phyloP scores from a whole-genome alignment of 2,329 filamentous ascomycete genomes.

The Fonsecaea multimorphosa region DNA sequence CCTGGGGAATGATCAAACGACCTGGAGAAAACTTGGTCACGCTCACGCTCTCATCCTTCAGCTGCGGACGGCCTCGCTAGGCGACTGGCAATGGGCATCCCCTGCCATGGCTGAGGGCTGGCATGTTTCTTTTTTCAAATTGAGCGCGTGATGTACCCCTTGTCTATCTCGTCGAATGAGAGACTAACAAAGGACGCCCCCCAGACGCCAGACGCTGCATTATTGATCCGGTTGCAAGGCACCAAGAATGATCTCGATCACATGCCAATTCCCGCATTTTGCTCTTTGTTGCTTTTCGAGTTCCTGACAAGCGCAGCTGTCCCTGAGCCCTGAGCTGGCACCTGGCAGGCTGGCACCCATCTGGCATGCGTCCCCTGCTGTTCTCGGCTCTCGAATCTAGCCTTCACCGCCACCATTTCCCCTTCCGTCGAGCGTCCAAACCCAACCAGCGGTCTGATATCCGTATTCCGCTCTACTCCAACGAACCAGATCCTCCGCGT shows the following conservation, averaged over 20 bases:
- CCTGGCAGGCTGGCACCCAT: no score
- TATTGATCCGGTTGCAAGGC: neutral
- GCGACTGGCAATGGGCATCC: slow-evolving; percentile 15
- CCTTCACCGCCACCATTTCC: slow-evolving; percentile 3
- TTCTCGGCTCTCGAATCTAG: neutral
- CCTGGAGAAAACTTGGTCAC: slow-evolving; percentile 10
- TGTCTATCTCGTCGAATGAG: slow-evolving; percentile 15
- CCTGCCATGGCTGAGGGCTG: slow-evolving; percentile 2
- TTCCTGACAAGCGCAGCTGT: slow-evolving; percentile 15
- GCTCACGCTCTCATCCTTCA: slow-evolving; percentile 8
- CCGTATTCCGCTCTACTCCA: neutral
- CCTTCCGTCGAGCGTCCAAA: neutral
- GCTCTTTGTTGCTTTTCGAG: slow-evolving; percentile 3
- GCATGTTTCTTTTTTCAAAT: slow-evolving; percentile 7
- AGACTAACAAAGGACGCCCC: neutral
- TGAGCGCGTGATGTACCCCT: slow-evolving; percentile 18
- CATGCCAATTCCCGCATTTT: slow-evolving; percentile 16
- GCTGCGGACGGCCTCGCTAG: slow-evolving; percentile 3
- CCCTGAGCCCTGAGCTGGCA: slow-evolving; percentile 1
- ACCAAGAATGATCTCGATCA: slow-evolving; percentile 12
- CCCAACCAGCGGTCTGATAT: neutral
- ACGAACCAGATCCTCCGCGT: neutral
- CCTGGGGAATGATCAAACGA: slow-evolving; percentile 5
- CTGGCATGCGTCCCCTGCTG: neutral
- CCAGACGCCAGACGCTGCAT: neutral